These are phyloP conservation scores for Benincasa hispida DNA, from an alignment of 306 rosid genomes.

Conservation along the genomic window DNA sequence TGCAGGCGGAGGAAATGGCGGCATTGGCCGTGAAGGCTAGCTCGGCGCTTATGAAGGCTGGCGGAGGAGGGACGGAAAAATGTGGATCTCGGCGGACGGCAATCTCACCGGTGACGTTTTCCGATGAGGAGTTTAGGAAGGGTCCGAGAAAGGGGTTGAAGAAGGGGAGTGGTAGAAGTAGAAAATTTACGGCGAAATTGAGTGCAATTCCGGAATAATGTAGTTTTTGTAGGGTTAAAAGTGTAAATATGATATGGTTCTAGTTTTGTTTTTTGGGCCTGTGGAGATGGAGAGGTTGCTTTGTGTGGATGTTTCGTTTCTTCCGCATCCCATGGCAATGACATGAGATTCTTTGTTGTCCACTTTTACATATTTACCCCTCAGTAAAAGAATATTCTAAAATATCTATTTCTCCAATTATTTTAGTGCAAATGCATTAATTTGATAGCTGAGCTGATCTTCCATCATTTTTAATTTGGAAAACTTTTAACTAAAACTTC, in stretches of 20 bases:
- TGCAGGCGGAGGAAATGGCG: constrained; percentile 78
- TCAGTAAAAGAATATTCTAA: background rate
- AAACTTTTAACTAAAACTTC: too few relatives aligned
- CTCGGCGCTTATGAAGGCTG: constrained; percentile 56
- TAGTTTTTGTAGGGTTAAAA: constrained; percentile 10
- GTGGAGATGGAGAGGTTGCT: background rate
- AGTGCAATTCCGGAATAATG: constrained; percentile 60
- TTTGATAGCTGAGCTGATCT: too few relatives aligned
- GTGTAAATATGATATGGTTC: constrained; percentile 9
- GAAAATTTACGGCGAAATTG: constrained; percentile 33
- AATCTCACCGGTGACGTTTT: constrained; percentile 12
- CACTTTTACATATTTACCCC: constrained; percentile 1
- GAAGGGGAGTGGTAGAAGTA: constrained; percentile 14
- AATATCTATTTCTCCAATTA: too few relatives aligned
- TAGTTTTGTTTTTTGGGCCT: background rate
- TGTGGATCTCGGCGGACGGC: constrained; percentile 12
- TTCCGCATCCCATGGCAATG: constrained; percentile 1
- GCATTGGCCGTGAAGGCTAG: constrained; percentile 92
- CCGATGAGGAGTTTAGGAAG: constrained; percentile 21
- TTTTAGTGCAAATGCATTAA: too few relatives aligned
- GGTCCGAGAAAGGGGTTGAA: background rate
- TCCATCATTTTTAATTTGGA: too few relatives aligned
- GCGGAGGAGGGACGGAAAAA: constrained; percentile 17
- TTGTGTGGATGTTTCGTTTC: constrained; percentile 2
- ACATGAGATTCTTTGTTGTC: background rate